Evolutionary conservation across 73 alveolate genomes (phyloP), one percentile per base, ranked within the genome.

Genomic region (Paramecium caudatum): DNA sequence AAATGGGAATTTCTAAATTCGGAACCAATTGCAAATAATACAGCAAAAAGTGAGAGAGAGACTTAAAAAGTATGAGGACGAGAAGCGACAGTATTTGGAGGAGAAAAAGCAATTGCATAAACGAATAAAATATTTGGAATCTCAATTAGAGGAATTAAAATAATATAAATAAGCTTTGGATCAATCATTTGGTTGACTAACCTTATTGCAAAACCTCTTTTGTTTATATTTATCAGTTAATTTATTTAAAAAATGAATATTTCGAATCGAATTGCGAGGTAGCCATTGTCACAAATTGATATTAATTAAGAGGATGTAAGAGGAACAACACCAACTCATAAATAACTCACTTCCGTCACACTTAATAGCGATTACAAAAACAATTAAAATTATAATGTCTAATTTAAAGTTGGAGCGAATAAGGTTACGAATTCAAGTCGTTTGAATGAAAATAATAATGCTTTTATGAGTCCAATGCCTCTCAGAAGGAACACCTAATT

Each of bases 121-220:
- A 0, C 23, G 46, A 55, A 55, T 55, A 25, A 7, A 55, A 55
- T 27, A 55, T 9, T 55, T 55, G 7, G 80, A 55, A 55, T 55
- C 2, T 6, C 4, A 55, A 23, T 37, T 55, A 27, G 4, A 55
- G 30, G 80, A 55, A 55, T 55, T 19, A 17, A 55, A 37, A 9
- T 27, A 55, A 55, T 27, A 55, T 27, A 55, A 55, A 23, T 37
- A 55, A 55, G 80, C 80, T 10, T 21, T 55, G 30, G 80, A 55
- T 55, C 80, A 55, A 55, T 55, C 80, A 55, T 55, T 55, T 55
- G 80, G 80, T 55, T 55, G 80, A 55, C 15, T 7, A 12, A 41
- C 50, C 12, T 8, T 41, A 41, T 41, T 8, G n/a, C n/a, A n/a
- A n/a, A n/a, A n/a, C n/a, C n/a, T n/a, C 50, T 41, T 8, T 8